Evolutionary conservation across 1,284 basidiomycete species (phyloP), one percentile per base, ranked within the genome.

Genomic region (Irpex sp.): DNA sequence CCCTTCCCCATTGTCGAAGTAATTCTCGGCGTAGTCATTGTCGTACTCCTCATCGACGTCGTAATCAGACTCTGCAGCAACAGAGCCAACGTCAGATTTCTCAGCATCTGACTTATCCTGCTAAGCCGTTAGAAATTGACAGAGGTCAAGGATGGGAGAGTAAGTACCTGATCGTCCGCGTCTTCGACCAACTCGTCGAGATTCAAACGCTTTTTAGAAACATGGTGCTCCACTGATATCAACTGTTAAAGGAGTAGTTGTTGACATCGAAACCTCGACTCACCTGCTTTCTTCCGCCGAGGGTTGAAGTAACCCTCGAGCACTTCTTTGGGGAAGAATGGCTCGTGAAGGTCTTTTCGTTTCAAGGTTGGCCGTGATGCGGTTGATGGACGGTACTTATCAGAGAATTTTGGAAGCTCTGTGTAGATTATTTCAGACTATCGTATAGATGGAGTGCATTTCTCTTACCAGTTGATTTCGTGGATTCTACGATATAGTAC

Each of bases 1-100:
- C 3, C 80, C 86, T 74, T 93, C 91, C 26, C 90, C 90, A 63
- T 92, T 92, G 72, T 93, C 91, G 72, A 93, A 93, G 79, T 93
- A 93, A 71, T 93, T 90, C 65, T 89, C 88, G 1, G 88, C 91
- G 66, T 93, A 93, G 67, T 93, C 90, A 66, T 93, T 92, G 74
- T 93, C 90, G 67, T 90, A 91, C 72, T 92, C 90, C 70, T 92
- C 90, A 47, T 93, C 90, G 39, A 90, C 89, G 65, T 93, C 91
- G 70, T 93, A 93, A 71, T 92, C 91, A 49, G 85, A 84, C 43
- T 84, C 84, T 11, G 72, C 82, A 50, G 72, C 81, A 68, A 88
- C 83, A 3, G 88, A 89, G 19, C 83, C 87, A 26, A 72, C 79
- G 9, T 89, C 85, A 53, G 89, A 90, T 6, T 78, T 78, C 63